Evolutionary conservation across 2,329 filamentous ascomycete genomes (phyloP), one percentile per base, ranked within the genome.

Genomic region (Graphiopsis chlorocephala): DNA sequence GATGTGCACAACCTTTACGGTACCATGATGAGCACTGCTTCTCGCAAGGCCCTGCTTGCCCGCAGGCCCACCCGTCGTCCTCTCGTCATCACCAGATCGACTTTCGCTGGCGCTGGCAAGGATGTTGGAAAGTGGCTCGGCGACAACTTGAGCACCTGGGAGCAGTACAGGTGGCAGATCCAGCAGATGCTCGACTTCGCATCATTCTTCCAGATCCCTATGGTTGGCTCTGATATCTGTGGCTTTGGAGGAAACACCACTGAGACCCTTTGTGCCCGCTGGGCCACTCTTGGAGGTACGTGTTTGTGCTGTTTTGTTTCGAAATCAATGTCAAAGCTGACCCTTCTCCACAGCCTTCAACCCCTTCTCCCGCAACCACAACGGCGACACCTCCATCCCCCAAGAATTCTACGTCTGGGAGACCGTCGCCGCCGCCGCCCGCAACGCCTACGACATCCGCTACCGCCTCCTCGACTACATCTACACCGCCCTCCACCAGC

Each of bases 361-460:
- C 52, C 87, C 88, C 0, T 92, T 92, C 78, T 91, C 87, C 78
- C 87, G 90, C 64, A 87, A 91, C 74, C 89, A 92, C 78, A 89
- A 89, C 65, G 80, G 80, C 23, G 75, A 81, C 48, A 72, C 76
- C 26, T 74, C 76, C 6, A 80, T 83, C n/a, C 72, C 73, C 3
- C 90, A 92, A 72, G 90, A 92, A 72, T 88, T 90, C 72, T 93
- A 91, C 75, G 82, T 80, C 50, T 92, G 89, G 88, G 77, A 80
- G 0, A 76, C 78, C 0, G 88, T 90, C 3, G 80, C 88, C 0
- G 76, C 81, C 4, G 87, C 88, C 0, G 88, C 88, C 0, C 83
- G 83, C 64, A 87, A 85, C 65, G 88, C 86, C 15, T 91, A 92
- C 70, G 83, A 84, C 47, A 86, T 87, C 50, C 84, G 90, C 23